Base-by-base conservation (phyloP, 2,329 filamentous ascomycete species). In the Colletotrichum caudatum region DNA sequence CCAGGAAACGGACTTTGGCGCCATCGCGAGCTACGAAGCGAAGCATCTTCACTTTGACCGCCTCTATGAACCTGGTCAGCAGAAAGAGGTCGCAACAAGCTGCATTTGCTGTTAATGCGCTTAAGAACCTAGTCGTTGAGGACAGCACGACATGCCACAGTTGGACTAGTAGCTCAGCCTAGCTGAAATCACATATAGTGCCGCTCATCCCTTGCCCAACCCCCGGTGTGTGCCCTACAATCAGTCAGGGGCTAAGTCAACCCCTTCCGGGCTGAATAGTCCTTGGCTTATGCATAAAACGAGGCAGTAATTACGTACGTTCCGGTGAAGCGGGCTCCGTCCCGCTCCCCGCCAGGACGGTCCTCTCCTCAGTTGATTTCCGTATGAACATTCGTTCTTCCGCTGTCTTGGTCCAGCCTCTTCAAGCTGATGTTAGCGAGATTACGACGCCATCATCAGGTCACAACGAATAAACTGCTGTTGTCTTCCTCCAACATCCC, bases 271-370 rank as follows among this genome's bases (percentile, higher is more conserved):
- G 1, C 14, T n/a, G 33, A 9, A n/a, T 7, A 44, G 6, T 44
- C 18, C 5, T 6, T 41, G 60, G 46, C 37, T 26, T 63, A 63
- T 63, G 60, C 60, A 63, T 23, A 29, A 51, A 63, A n/a, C 60
- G 60, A 53, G 60, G 39, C 33, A 14, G 35, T 41, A 53, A 35
- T n/a, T 41, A 53, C 35, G 33, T 33, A 41, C 11, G 11, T n/a
- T 5, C 44, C 35, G 44, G 29, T 9, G 18, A 2, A 35, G 7
- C 12, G 18, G 14, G 2, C 46, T n/a, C 46, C 23, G 14, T 53
- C 20, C n/a, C 33, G 60, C n/a, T 7, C 44, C n/a, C 60, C 60
- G 48, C 48, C 23, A 23, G 60, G 35, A 63, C 48, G 29, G 59
- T 29, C 46, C 35, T 29, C 29, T 35, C 16, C 33, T 14, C 29